Base-by-base conservation (phyloP, 164 flowering plant genomes). In the Euptelea pleiosperma region DNA sequence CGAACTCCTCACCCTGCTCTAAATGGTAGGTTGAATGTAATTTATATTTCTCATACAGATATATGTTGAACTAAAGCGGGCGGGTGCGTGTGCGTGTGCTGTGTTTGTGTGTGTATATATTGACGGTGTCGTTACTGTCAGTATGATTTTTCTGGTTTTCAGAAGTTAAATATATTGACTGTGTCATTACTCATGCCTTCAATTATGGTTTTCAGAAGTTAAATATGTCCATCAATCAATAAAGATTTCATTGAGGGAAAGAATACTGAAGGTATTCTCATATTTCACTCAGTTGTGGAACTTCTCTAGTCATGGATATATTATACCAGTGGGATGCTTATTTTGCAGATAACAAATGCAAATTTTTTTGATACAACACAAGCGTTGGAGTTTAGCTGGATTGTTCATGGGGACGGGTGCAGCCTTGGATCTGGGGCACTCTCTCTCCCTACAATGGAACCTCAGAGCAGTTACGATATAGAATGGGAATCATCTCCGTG, bases 1-100 rank as follows among this genome's bases (percentile, higher is more conserved):
- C 81, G 98, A 69, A 84, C 85, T 56, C 85, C 90, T 58, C 98
- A 93, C 76, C 98, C 98, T 55, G 96, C 89, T 58, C 19, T 93
- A 51, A 74, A 87, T 65, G 98, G 98, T 86, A 78, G 64, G 15
- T 16, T 40, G 3, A 60, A 39, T 57, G 22, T 29, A 44, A 8
- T 45, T 35, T 60, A 43, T 28, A 21, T 4, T 15, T 52, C 29
- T 44, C 16, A 15, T 39, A 36, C 6, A 34, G 6, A 18, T 36
- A 6, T 21, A 51, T 51, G 10, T 14, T 3, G 4, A 58, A n/a
- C n/a, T n/a, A n/a, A n/a, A n/a, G n/a, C n/a, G n/a, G n/a, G n/a
- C n/a, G n/a, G n/a, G n/a, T n/a, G n/a, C n/a, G n/a, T n/a, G n/a
- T n/a, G n/a, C n/a, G n/a, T n/a, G n/a, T n/a, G n/a, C n/a, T n/a